phyloP scores from a whole-genome alignment of 805 yeast species.

The Priceomyces haplophilus region DNA sequence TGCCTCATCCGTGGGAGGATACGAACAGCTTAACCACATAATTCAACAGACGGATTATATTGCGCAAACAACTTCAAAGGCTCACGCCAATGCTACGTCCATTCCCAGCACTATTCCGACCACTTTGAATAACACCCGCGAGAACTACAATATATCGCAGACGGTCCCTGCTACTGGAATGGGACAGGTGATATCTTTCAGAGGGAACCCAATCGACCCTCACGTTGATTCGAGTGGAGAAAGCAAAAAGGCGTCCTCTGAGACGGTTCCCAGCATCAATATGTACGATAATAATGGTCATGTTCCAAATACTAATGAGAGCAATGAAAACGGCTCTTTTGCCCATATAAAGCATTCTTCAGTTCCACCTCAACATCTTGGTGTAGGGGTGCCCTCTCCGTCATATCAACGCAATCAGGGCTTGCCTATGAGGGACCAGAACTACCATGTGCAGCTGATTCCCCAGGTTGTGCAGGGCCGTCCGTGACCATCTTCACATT shows the following conservation, averaged over 20 bases:
- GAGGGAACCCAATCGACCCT: conserved; percentile 2
- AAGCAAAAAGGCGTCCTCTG: conserved; percentile 9
- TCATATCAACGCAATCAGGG: not conserved
- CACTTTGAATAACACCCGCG: conserved; percentile 22
- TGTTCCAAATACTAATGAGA: not conserved
- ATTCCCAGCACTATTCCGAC: conserved; percentile 42
- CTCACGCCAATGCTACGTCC: conserved; percentile 22
- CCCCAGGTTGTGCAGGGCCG: conserved; percentile 1
- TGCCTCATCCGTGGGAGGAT: conserved; percentile 45
- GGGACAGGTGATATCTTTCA: conserved; percentile 2
- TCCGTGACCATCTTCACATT: not conserved
- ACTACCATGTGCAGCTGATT: not conserved
- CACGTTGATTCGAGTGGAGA: conserved; percentile 6
- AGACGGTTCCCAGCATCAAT: conserved; percentile 3
- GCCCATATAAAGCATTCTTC: not conserved
- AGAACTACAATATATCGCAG: conserved; percentile 2
- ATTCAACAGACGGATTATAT: conserved; percentile 32
- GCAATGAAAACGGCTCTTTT: not conserved
- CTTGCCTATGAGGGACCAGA: not conserved
- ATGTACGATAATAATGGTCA: not conserved
- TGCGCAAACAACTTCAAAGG: conserved; percentile 23
- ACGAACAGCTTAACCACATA: conserved; percentile 42
- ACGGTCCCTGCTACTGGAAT: conserved; percentile 7
- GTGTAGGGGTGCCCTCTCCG: not conserved
- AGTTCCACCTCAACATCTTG: not conserved